These are phyloP conservation scores for Claviceps sp. DNA, from an alignment of 2,329 filamentous ascomycete species.

Conservation along the genomic window DNA sequence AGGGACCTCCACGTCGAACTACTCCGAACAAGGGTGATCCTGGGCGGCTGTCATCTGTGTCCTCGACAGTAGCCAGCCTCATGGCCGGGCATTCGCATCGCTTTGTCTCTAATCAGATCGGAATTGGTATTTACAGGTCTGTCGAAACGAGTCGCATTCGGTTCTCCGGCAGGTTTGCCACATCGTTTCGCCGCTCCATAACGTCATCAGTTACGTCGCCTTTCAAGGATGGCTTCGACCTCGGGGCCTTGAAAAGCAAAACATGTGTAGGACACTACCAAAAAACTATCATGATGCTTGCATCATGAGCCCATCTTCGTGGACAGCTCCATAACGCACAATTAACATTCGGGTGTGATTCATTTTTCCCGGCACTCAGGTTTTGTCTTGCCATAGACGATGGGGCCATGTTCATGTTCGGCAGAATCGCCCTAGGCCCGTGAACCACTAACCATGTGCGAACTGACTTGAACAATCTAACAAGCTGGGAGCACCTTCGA, in stretches of 20 bases:
- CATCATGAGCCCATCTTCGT: neutral
- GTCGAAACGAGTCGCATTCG: neutral
- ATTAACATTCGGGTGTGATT: neutral
- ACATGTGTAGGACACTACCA: neutral
- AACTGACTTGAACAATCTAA: neutral
- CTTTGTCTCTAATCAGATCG: too few species aligned
- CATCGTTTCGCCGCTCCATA: neutral
- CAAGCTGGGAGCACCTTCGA: neutral
- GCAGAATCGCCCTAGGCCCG: neutral
- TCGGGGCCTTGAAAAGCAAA: neutral
- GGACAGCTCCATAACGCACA: neutral
- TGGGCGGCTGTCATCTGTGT: neutral
- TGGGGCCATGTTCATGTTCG: neutral
- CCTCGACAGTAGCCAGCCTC: neutral
- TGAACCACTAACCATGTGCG: neutral
- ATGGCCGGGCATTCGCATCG: neutral
- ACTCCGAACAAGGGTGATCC: neutral
- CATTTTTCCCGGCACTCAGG: neutral
- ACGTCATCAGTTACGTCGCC: neutral
- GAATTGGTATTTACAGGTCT: neutral
- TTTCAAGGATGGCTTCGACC: neutral
- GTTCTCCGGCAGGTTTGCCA: neutral
- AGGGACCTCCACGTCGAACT: neutral
- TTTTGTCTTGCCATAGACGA: neutral
- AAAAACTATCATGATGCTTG: neutral